These are phyloP conservation scores for Salvia splendens DNA, from an alignment of 257 asterid genomes.

Conservation along the genomic window DNA sequence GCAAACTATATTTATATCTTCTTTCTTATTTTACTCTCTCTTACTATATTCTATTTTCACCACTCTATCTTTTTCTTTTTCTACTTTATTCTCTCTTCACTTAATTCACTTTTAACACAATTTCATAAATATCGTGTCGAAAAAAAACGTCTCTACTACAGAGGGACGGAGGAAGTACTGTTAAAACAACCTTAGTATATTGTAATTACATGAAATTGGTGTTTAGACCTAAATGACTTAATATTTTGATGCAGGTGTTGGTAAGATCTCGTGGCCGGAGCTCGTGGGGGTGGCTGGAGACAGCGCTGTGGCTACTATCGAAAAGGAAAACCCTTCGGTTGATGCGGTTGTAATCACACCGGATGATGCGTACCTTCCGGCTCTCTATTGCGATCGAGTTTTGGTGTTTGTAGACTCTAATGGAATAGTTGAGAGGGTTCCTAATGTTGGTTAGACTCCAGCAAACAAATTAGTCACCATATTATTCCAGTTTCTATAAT, in stretches of 20 bases:
- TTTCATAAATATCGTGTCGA: too few relatives aligned
- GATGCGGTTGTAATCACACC: conserved; percentile 31
- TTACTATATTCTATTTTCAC: too few relatives aligned
- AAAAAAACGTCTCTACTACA: too few relatives aligned
- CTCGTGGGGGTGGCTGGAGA: conserved; percentile 33
- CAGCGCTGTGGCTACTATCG: conserved; percentile 17
- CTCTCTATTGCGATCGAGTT: conserved; percentile 35
- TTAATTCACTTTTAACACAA: too few relatives aligned
- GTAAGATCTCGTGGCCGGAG: conserved; percentile 48
- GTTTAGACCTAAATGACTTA: neutral
- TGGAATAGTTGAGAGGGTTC: conserved; percentile 18
- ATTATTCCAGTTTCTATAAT: too few relatives aligned
- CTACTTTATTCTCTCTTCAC: too few relatives aligned
- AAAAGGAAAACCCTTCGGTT: conserved; percentile 33
- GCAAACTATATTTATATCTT: too few relatives aligned
- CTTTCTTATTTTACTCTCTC: too few relatives aligned
- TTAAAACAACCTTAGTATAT: neutral
- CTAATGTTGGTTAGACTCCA: conserved; percentile 25
- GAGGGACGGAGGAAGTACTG: too few relatives aligned
- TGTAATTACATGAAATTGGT: neutral
- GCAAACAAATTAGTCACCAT: too few relatives aligned
- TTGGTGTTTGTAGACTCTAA: conserved; percentile 33
- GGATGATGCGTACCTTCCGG: neutral
- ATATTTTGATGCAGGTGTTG: conserved; percentile 1
- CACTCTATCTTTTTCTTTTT: too few relatives aligned